Evolutionary conservation across 2,329 filamentous ascomycete species (phyloP).

Genomic region (Pseudocercospora musae): DNA sequence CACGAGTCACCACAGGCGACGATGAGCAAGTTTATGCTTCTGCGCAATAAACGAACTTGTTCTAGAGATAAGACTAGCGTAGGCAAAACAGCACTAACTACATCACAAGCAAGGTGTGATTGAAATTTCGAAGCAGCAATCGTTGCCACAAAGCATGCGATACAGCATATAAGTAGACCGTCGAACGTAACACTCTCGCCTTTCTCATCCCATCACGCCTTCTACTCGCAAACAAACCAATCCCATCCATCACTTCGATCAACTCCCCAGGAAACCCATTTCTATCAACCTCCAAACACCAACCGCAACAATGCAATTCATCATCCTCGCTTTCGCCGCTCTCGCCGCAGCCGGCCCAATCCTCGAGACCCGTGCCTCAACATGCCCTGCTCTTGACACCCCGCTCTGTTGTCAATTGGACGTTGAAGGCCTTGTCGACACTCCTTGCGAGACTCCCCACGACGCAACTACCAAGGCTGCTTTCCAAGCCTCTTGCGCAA

Average conservation of each 20-base stretch:
- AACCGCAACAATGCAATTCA: slow-evolving; percentile 19
- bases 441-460: slow-evolving; percentile 15
- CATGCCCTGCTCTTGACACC: slow-evolving; percentile 20
- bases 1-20: background rate
- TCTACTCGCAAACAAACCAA: too few relatives aligned
- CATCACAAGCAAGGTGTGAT: background rate
- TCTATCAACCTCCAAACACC: too few relatives aligned
- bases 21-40: background rate
- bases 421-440: slow-evolving; percentile 12
- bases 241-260: too few relatives aligned
- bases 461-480: slow-evolving; percentile 2
- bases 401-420: slow-evolving; percentile 22
- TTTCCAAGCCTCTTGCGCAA: slow-evolving; percentile 13
- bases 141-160: background rate
- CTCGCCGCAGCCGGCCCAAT: slow-evolving; percentile 12
- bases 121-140: too few relatives aligned
- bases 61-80: background rate
- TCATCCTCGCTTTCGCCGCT: slow-evolving; percentile 16
- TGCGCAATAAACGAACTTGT: background rate
- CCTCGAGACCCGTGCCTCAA: slow-evolving; percentile 5
- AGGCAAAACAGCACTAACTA: background rate
- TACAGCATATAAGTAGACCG: background rate
- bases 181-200: background rate
- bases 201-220: too few relatives aligned
- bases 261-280: too few relatives aligned